Conservation (phyloP, 1,284 basidiomycete genomes). For the Trichosporon sp. region DNA sequence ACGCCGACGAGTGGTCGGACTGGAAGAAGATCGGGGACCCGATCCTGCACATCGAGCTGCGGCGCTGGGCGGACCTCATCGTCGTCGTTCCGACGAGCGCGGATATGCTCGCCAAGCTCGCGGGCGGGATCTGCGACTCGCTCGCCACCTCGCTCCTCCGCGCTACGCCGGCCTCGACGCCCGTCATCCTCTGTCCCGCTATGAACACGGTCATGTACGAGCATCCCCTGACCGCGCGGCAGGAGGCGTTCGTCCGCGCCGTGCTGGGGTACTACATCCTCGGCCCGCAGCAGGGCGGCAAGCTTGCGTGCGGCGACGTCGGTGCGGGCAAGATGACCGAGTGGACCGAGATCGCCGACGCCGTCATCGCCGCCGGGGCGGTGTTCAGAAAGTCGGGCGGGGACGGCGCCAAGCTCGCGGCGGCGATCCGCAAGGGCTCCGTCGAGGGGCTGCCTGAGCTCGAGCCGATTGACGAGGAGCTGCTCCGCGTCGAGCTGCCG, state of each 20-base stretch:
- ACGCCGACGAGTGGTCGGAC: conserved; percentile 82
- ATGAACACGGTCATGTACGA: conserved; percentile 99
- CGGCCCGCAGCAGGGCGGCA: conserved; percentile 59
- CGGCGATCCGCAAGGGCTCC: conserved; percentile 9
- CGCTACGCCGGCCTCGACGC: conserved; percentile 73
- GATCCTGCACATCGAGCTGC: conserved; percentile 91
- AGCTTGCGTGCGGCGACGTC: conserved; percentile 84
- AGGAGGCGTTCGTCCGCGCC: conserved; percentile 67
- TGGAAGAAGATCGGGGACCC: conserved; percentile 78
- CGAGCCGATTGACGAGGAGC: background rate
- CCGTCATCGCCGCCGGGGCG: conserved; percentile 26
- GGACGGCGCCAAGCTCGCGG: conserved; percentile 16
- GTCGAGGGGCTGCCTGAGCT: background rate
- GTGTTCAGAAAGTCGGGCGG: background rate
- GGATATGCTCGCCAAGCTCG: conserved; percentile 90
- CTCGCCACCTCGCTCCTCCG: conserved; percentile 83
- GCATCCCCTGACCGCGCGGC: conserved; percentile 83
- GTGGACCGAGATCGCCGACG: conserved; percentile 58
- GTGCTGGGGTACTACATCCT: conserved; percentile 74
- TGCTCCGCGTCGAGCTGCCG: background rate
- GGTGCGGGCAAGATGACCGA: conserved; percentile 94
- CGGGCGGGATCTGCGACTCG: conserved; percentile 83
- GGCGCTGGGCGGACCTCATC: conserved; percentile 93
- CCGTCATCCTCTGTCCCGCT: conserved; percentile 86
- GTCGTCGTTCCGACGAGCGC: conserved; percentile 92